Evolutionary conservation across 495 filamentous ascomycete genomes (phyloP), one percentile per base, ranked within the genome.

Genomic region (Penicillium manginii): DNA sequence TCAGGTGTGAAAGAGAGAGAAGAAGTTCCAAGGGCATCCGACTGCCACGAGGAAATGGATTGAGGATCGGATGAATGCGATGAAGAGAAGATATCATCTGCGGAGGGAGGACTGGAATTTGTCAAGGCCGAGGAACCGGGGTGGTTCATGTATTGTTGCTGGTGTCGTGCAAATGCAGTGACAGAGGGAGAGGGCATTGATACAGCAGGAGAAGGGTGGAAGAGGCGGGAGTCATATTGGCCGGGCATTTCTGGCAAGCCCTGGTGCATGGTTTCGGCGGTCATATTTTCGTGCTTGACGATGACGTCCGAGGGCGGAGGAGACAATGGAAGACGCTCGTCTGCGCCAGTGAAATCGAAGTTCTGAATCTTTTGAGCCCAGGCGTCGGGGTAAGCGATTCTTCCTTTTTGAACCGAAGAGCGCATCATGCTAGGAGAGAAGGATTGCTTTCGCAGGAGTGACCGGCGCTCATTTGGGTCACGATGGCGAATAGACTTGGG

Each of bases 41-140:
- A 75, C 62, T 79, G 71, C 77, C 78, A 81, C 39, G 78, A 76
- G 49, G 73, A 73, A 31, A 79, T 61, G 32, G 76, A 77, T 21
- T 78, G 74, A 51, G 72, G 73, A 50, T 77, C 74, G 21, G 76
- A 79, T 47, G 75, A 78, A 70, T 76, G 72, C 14, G 76, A 73
- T 23, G 76, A 76, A 52, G 76, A 70, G 60, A 79, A 79, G 23
- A 79, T 73, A 17, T 79, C 76, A 60, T 76, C 73, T 29, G 70
- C 66, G 8, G 76, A 73, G 32, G 75, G 72, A 50, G 78, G 68
- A 58, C 74, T 78, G n/a, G 78, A 70, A 53, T 69, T 68, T 43
- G 63, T 63, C 59, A 80, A 66, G 19, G 56, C 49, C 17, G 74
- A 65, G 29, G 67, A 70, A 58, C 64, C 65, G 32, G 70, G 61